phyloP scores from a whole-genome alignment of 805 yeast species.

The Lachancea sp. region DNA sequence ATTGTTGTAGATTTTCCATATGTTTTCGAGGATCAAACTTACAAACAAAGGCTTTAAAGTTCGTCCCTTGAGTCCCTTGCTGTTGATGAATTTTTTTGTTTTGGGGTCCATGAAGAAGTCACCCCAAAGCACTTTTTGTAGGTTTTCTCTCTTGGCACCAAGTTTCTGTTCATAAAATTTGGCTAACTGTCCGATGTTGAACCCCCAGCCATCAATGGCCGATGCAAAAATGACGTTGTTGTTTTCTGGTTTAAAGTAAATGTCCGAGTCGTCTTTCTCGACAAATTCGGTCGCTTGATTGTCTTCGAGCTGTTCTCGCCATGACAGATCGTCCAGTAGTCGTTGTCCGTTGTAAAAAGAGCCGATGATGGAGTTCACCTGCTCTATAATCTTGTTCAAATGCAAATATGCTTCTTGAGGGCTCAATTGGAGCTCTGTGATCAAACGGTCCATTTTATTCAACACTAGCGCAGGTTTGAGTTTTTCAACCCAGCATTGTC shows the following conservation, averaged over 20 bases:
- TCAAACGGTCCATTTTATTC: constrained; percentile 84
- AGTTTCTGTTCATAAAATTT: constrained; percentile 76
- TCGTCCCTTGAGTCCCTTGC: constrained; percentile 57
- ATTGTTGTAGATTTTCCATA: constrained; percentile 85
- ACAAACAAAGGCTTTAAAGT: constrained; percentile 77
- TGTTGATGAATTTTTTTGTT: constrained; percentile 71
- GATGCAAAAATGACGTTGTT: constrained; percentile 87
- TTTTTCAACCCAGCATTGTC: constrained; percentile 94
- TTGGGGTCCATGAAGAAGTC: constrained; percentile 86
- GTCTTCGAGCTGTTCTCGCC: constrained; percentile 59
- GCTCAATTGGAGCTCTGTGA: constrained; percentile 72
- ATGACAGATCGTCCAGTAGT: constrained; percentile 76
- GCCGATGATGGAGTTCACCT: constrained; percentile 91
- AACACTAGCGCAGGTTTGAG: constrained; percentile 81
- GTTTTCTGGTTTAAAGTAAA: constrained; percentile 80
- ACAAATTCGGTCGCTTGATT: constrained; percentile 46
- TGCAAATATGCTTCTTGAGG: constrained; percentile 84
- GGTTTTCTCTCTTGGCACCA: constrained; percentile 72
- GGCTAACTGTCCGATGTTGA: constrained; percentile 82
- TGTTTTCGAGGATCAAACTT: constrained; percentile 75
- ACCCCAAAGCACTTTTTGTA: constrained; percentile 92
- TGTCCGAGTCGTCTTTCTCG: constrained; percentile 71
- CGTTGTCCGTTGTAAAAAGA: constrained; percentile 88
- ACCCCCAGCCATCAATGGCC: constrained; percentile 98
- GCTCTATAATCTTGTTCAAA: constrained; percentile 72